Evolutionary conservation across 139 green algal genomes (phyloP).

Genomic region (Tetraselmis striata): DNA sequence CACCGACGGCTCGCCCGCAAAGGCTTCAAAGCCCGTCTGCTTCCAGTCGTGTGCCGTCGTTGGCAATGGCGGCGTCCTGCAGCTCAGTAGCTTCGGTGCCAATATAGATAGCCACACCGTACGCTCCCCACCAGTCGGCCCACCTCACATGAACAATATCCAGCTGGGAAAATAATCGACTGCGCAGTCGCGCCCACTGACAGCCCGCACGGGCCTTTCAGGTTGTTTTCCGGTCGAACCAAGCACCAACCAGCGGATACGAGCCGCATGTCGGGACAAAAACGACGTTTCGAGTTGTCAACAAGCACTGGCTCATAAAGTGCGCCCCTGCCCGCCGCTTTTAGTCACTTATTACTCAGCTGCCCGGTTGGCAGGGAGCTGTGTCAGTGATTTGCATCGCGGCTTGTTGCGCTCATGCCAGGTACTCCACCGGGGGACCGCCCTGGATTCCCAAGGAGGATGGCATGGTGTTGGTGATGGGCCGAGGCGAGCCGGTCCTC

Average conservation of each 20-base stretch:
- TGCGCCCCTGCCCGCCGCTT: no score
- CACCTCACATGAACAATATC: no score
- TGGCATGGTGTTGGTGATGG: conserved; percentile 1
- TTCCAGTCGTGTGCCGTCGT: neutral
- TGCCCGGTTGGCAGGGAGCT: no score
- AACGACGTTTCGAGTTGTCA: conserved; percentile 8
- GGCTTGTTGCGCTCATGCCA: no score
- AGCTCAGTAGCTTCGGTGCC: neutral
- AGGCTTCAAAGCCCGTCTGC: neutral
- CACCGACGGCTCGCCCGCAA: neutral
- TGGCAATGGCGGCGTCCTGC: neutral
- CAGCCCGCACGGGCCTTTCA: neutral
- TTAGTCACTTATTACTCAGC: no score
- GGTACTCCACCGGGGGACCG: neutral
- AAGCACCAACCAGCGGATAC: conserved; percentile 1
- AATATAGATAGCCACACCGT: neutral
- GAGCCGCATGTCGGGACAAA: conserved; percentile 5
- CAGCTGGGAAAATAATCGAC: no score
- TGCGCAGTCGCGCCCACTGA: no score
- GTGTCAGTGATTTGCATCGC: no score
- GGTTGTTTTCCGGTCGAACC: neutral
- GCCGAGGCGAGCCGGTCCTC: neutral
- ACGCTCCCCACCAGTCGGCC: neutral
- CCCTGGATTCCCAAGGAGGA: conserved; percentile 1
- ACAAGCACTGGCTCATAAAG: conserved; percentile 8